phyloP scores from a whole-genome alignment of 176 grass and related monocot genomes.

The Triticum dicoccoides region DNA sequence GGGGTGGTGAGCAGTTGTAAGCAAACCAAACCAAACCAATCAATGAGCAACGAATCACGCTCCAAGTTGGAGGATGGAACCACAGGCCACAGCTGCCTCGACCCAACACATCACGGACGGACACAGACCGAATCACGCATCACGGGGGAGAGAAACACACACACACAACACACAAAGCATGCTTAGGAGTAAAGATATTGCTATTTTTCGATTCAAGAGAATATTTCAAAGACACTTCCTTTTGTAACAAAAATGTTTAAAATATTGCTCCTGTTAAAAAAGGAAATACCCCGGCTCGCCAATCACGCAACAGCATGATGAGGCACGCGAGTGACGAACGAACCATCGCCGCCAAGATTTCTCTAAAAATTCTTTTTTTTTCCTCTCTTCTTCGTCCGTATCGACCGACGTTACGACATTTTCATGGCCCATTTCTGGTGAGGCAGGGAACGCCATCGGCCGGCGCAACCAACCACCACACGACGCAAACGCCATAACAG shows the following conservation, averaged over 20 bases:
- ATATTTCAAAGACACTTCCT: background rate
- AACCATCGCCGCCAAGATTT: background rate
- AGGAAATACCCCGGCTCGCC: background rate
- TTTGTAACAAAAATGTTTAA: background rate
- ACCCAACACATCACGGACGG: background rate
- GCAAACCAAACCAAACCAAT: constrained; percentile 1
- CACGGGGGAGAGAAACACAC: background rate
- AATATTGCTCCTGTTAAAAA: background rate
- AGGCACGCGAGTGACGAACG: background rate
- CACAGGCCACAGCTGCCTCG: background rate
- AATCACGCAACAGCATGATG: constrained; percentile 16
- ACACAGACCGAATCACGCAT: constrained; percentile 2
- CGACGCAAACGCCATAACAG: constrained; percentile 19
- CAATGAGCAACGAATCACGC: background rate
- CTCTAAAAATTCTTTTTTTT: background rate
- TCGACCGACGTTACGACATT: background rate
- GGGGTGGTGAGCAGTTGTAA: background rate
- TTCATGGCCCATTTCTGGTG: background rate
- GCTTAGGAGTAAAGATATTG: constrained; percentile 9
- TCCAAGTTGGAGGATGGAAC: background rate
- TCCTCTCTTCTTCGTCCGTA: too few relatives aligned
- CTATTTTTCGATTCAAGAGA: background rate
- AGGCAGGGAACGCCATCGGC: constrained; percentile 13
- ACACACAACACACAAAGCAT: background rate
- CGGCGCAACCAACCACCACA: constrained; percentile 17